A percentile compares a stretch with the other conserved stretches of the same genome.
Conservation (phyloP, 2,329 filamentous ascomycete species). For the Cercospora sojina region DNA sequence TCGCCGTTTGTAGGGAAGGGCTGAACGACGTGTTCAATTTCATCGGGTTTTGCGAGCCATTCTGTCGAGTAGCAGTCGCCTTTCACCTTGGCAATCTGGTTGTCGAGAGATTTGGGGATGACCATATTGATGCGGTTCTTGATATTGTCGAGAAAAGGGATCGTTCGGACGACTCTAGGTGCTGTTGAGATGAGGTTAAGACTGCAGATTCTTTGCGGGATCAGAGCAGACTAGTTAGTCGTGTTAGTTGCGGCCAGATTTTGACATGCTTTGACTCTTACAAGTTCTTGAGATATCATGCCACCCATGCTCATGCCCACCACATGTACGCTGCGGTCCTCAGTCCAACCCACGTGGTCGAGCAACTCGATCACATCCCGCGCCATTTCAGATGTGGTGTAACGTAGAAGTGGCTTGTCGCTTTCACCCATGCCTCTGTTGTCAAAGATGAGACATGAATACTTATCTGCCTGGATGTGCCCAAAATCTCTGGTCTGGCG, state of each 20-base stretch:
- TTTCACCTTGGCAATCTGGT: slow-evolving; percentile 64
- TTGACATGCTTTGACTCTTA: slow-evolving; percentile 34
- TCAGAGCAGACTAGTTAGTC: slow-evolving; percentile 37
- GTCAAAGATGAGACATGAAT: slow-evolving; percentile 74
- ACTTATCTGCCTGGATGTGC: slow-evolving; percentile 65
- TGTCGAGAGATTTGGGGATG: slow-evolving; percentile 69
- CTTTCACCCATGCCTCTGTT: slow-evolving; percentile 82
- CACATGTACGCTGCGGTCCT: slow-evolving; percentile 61
- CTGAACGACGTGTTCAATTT: slow-evolving; percentile 42
- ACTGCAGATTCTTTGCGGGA: slow-evolving; percentile 51
- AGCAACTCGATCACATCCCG: slow-evolving; percentile 69
- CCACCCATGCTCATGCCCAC: slow-evolving; percentile 82
- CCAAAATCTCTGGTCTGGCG: slow-evolving; percentile 80
- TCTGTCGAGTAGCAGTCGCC: slow-evolving; percentile 62
- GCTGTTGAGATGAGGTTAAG: slow-evolving; percentile 53
- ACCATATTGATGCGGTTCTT: slow-evolving; percentile 56
- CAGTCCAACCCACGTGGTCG: slow-evolving; percentile 67
- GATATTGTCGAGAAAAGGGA: slow-evolving; percentile 62
- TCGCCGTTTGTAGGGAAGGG: slow-evolving; percentile 74
- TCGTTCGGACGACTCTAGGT: slow-evolving; percentile 49
- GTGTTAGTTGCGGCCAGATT: not conserved
- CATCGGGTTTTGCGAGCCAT: slow-evolving; percentile 65
- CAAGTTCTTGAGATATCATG: slow-evolving; percentile 87
- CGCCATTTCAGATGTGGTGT: slow-evolving; percentile 84
- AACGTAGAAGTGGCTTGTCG: slow-evolving; percentile 73